phyloP scores from a whole-genome alignment of 192 early-diverging fungal species.

The Phycomyces blakesleeanus region DNA sequence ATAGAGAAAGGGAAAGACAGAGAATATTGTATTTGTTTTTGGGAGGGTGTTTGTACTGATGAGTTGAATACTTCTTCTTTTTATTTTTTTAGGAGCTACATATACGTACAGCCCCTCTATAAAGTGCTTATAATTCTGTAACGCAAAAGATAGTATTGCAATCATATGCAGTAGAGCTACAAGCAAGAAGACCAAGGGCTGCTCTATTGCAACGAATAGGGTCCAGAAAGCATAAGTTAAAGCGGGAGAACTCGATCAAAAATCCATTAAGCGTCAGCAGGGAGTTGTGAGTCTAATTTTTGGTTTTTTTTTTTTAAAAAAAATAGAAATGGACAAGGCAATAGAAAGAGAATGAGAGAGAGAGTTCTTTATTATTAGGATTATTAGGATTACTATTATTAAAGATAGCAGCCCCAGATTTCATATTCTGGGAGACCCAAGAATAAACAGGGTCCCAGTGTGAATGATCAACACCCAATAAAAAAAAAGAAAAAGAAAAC shows the following conservation, averaged over 20 bases:
- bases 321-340: too few relatives aligned
- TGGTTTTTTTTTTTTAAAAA: too few relatives aligned
- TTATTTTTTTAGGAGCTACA: slow-evolving; percentile 9
- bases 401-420: too few relatives aligned
- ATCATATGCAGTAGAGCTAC: background rate
- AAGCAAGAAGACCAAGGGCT: background rate
- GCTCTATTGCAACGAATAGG: slow-evolving; percentile 12
- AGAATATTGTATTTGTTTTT: background rate
- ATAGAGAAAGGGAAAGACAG: too few relatives aligned
- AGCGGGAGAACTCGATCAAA: background rate
- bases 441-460: background rate
- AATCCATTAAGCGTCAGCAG: background rate
- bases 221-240: slow-evolving; percentile 4
- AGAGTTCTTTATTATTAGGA: too few relatives aligned
- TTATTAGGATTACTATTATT: too few relatives aligned
- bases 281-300: too few relatives aligned
- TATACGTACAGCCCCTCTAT: too few relatives aligned
- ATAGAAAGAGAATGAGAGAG: too few relatives aligned
- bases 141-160: slow-evolving; percentile 9
- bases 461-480: background rate
- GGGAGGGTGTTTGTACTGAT: too few relatives aligned
- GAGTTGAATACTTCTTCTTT: background rate
- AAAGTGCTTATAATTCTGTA: slow-evolving; percentile 9
- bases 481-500: too few relatives aligned
- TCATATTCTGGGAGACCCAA: background rate